Base-by-base conservation (phyloP, 2,329 filamentous ascomycete species). In the Erysiphe pulchra region DNA sequence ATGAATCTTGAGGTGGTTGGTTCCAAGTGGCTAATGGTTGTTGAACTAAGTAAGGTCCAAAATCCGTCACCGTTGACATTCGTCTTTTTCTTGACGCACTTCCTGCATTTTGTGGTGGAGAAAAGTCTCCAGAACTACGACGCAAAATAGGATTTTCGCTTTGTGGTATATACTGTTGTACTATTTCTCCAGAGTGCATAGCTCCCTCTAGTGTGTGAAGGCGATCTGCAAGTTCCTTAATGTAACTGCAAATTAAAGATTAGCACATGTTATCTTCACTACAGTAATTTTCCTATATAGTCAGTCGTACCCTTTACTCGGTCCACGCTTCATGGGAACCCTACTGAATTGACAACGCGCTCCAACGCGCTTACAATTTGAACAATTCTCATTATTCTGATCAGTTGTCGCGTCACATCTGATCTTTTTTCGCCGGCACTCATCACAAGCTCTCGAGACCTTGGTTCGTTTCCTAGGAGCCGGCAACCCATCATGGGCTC, bases 341-440 rank as follows among this genome's bases (percentile, higher is more conserved):
- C 85, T 73, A 60, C 81, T 92, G 57, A 92, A 93, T 17, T 85
- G 70, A 61, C 85, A 93, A 18, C 67, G 65, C n/a, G 76, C 71
- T n/a, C 72, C 71, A 8, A 81, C 77, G 45, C 83, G 73, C 46
- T 76, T 75, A 59, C 85, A 92, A 55, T 83, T 87, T 2, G 80
- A 80, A 56, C 85, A 93, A 6, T 79, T 76, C 48, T 76, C 72
- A 16, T 80, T 73, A 14, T 75, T 77, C 6, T 70, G 70, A 57
- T 92, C 82, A 9, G 77, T 77, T 49, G 74, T 71, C 4, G 83
- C 80, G 62, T 92, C 84, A 55, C 85, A 93, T 56, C 84, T 82
- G 48, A 92, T 83, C 65, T 87, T 92, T 62, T 92, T 92, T 46
- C 84, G 72, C 39, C 85, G 71, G 57, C 84, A 92, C 57, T 92